Evolutionary conservation across 2,329 filamentous ascomycete species (phyloP).

Genomic region (Trichoderma breve): DNA sequence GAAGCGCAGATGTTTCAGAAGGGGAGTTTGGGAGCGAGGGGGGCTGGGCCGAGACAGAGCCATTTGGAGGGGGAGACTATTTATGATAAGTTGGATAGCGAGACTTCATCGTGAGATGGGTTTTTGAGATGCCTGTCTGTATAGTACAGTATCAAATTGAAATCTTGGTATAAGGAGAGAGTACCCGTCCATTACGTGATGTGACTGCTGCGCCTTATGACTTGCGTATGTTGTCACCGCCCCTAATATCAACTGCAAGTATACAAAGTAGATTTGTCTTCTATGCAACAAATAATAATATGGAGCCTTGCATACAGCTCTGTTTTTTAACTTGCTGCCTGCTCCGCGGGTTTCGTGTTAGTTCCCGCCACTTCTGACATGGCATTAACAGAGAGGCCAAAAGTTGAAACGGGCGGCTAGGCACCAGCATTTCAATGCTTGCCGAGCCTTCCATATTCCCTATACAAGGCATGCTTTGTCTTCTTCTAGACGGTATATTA

Average conservation of each 20-base stretch:
- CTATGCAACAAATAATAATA: not conserved
- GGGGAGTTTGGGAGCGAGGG: conserved; percentile 26
- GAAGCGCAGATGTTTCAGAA: conserved; percentile 41
- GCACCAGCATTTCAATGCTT: conserved; percentile 22
- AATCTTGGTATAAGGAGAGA: not conserved
- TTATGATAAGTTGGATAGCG: conserved; percentile 33
- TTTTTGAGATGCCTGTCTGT: not conserved
- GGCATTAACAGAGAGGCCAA: not conserved
- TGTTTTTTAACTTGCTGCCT: conserved; percentile 21
- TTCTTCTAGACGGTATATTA: not conserved
- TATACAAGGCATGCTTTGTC: not conserved
- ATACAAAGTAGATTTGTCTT: not conserved
- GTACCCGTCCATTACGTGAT: not conserved
- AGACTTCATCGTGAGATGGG: conserved; percentile 28
- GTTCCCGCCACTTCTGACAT: conserved; percentile 7
- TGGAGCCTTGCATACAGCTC: not conserved
- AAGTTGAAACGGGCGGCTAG: conserved; percentile 19
- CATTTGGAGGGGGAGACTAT: conserved; percentile 28
- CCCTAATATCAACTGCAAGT: not conserved
- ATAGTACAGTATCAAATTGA: not conserved
- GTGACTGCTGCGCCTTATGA: not conserved
- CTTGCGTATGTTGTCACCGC: not conserved
- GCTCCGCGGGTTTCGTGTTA: not conserved
- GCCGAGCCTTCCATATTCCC: conserved; percentile 13
- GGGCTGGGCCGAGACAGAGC: conserved; percentile 29